A percentile compares a stretch with the other conserved stretches of the same genome.
These are phyloP conservation scores for Fusarium vanettenii DNA, from an alignment of 2,329 filamentous ascomycete species.

Conservation along the genomic window DNA sequence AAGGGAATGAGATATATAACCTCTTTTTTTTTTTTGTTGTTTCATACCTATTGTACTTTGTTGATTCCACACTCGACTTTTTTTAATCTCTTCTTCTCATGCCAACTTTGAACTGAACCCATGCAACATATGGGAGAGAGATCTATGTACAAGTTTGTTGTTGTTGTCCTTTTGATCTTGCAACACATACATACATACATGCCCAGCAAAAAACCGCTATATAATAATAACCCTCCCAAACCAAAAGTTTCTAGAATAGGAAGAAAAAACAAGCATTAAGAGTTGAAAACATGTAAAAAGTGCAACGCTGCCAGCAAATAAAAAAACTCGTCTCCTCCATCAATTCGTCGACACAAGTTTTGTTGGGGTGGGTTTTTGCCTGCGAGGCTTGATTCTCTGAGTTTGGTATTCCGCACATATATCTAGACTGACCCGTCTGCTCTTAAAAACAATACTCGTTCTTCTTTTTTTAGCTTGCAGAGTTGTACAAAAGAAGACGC, in stretches of 20 bases:
- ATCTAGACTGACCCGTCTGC: slow-evolving; percentile 18
- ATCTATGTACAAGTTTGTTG: not conserved
- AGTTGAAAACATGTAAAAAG: not conserved
- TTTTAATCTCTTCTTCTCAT: not conserved
- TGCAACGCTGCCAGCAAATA: not conserved
- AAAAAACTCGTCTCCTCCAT: not conserved
- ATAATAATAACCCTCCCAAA: not conserved
- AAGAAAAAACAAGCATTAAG: not conserved
- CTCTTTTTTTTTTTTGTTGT: slow-evolving; percentile 6
- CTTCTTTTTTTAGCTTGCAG: not conserved
- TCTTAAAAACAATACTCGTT: not conserved
- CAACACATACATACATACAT: not conserved
- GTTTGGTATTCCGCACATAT: slow-evolving; percentile 7
- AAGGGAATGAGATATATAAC: slow-evolving; percentile 18
- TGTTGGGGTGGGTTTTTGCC: not conserved
- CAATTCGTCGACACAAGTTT: slow-evolving; percentile 2
- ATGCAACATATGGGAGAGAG: not conserved
- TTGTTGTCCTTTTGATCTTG: not conserved
- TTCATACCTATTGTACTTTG: slow-evolving; percentile 7
- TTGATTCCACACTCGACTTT: not conserved
- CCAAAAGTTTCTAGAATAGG: not conserved
- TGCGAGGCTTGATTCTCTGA: slow-evolving; percentile 26
- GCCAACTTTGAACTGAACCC: not conserved
- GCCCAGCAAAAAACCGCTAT: not conserved
- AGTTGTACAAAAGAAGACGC: slow-evolving; percentile 39